phyloP scores from a whole-genome alignment of 208 protist species.

The Balamuthia mandrillaris region DNA sequence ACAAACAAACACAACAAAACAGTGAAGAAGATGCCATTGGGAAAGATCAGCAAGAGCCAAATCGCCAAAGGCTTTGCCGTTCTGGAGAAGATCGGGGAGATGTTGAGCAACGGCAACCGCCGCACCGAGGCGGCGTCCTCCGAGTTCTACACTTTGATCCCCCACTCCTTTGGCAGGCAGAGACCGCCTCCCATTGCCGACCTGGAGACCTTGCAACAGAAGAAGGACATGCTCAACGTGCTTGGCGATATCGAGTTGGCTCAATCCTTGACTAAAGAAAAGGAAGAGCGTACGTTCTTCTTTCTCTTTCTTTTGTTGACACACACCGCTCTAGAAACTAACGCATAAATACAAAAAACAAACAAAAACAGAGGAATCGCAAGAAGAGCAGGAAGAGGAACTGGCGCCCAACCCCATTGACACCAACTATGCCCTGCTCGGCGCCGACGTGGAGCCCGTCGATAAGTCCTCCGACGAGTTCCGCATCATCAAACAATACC shows the following conservation, averaged over 20 bases:
- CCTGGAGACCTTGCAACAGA: slow-evolving; percentile 37
- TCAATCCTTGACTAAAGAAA: slow-evolving; percentile 35
- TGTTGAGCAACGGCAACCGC: neutral
- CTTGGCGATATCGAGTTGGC: slow-evolving; percentile 57
- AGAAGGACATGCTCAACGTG: slow-evolving; percentile 60
- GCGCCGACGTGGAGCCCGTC: slow-evolving; percentile 25
- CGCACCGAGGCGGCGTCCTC: slow-evolving; percentile 10
- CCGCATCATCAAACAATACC: slow-evolving; percentile 23
- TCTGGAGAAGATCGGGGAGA: slow-evolving; percentile 58
- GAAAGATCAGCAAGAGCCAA: slow-evolving; percentile 58
- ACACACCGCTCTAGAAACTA: too few species aligned
- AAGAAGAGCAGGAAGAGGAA: neutral
- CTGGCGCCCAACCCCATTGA: slow-evolving; percentile 24
- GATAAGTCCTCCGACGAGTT: slow-evolving; percentile 10
- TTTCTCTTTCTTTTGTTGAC: too few species aligned
- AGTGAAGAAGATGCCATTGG: slow-evolving; percentile 63
- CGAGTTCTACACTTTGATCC: slow-evolving; percentile 67
- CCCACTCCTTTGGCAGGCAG: slow-evolving; percentile 45
- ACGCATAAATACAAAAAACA: neutral
- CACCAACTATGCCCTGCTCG: slow-evolving; percentile 15
- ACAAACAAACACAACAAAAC: too few species aligned
- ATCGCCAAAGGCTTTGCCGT: slow-evolving; percentile 58
- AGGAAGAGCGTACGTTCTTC: slow-evolving; percentile 11
- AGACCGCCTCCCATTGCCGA: slow-evolving; percentile 13
- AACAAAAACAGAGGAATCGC: neutral